A percentile compares a stretch with the other conserved stretches of the same genome.
These are phyloP conservation scores for Tetratostichococcus sp. DNA, from an alignment of 139 green algal genomes.

Conservation along the genomic window DNA sequence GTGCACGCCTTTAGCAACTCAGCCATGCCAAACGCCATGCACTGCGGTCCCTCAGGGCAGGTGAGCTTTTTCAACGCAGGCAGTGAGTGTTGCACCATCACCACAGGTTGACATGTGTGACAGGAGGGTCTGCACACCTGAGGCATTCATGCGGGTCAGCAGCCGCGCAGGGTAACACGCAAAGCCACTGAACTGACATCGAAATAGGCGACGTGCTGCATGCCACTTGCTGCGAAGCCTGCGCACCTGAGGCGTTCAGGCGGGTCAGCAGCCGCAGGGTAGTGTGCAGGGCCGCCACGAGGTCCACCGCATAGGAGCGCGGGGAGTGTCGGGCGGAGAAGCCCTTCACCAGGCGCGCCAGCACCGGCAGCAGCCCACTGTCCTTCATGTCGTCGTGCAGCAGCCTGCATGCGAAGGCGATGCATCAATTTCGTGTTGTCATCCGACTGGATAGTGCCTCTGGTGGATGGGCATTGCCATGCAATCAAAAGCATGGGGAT, in stretches of 20 bases:
- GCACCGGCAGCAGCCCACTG: conserved; percentile 66
- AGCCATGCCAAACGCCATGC: too few species aligned
- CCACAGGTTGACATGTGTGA: too few species aligned
- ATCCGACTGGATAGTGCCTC: too few species aligned
- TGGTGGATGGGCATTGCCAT: too few species aligned
- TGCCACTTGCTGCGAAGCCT: not conserved
- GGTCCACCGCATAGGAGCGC: conserved; percentile 43
- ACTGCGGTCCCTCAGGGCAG: too few species aligned
- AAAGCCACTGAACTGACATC: not conserved
- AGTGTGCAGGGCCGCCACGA: conserved; percentile 59
- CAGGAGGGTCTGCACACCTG: too few species aligned
- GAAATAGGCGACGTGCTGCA: not conserved
- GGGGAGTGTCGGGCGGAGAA: conserved; percentile 59
- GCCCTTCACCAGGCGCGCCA: conserved; percentile 45
- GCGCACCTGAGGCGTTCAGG: conserved; percentile 16
- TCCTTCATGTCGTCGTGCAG: conserved; percentile 69
- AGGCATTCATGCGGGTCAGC: too few species aligned
- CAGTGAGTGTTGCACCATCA: too few species aligned
- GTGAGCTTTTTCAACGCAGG: too few species aligned
- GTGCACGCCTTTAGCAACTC: too few species aligned
- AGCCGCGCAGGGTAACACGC: not conserved
- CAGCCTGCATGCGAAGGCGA: conserved; percentile 38
- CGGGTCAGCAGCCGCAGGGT: conserved; percentile 65
- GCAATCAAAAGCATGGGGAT: too few species aligned
- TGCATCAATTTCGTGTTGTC: too few species aligned